Percentiles rank a stretch among this genome's conserved stretches.
These are phyloP conservation scores for Ascochyta koolunga DNA, from an alignment of 2,329 filamentous ascomycete species.

Conservation along the genomic window DNA sequence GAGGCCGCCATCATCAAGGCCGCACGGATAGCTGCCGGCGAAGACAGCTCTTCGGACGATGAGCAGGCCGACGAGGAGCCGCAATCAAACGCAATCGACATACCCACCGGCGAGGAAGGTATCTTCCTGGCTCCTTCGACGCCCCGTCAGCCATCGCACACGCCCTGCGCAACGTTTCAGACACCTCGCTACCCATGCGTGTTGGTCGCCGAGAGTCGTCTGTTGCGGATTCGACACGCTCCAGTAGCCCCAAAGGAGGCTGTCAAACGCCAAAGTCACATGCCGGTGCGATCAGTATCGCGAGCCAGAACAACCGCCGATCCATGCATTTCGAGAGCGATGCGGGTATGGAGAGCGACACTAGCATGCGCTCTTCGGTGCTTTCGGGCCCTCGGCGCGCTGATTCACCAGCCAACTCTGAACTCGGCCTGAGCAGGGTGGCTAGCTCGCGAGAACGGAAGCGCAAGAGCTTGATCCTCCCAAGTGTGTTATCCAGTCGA, in stretches of 20 bases:
- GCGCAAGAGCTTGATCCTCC: slow-evolving; percentile 82
- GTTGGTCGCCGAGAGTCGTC: slow-evolving; percentile 63
- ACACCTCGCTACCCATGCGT: slow-evolving; percentile 53
- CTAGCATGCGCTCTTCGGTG: slow-evolving; percentile 82
- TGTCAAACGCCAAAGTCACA: slow-evolving; percentile 84
- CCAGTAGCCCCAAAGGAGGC: slow-evolving; percentile 88
- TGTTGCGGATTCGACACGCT: slow-evolving; percentile 76
- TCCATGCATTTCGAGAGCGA: slow-evolving; percentile 86
- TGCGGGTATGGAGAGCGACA: slow-evolving; percentile 81
- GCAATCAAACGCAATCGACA: slow-evolving; percentile 44
- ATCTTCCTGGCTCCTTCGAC: slow-evolving; percentile 66
- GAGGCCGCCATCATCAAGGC: slow-evolving; percentile 90
- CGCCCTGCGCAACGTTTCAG: slow-evolving; percentile 61
- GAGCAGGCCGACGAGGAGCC: slow-evolving; percentile 55
- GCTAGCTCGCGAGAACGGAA: slow-evolving; percentile 83
- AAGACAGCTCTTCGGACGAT: slow-evolving; percentile 76
- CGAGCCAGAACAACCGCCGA: slow-evolving; percentile 71
- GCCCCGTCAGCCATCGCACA: slow-evolving; percentile 62
- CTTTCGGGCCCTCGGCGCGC: slow-evolving; percentile 74
- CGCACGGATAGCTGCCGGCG: slow-evolving; percentile 82
- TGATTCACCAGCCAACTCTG: slow-evolving; percentile 77
- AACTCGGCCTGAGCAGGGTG: slow-evolving; percentile 77
- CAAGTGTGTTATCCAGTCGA: slow-evolving; percentile 77
- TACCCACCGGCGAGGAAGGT: slow-evolving; percentile 58
- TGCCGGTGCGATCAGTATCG: slow-evolving; percentile 63